Percentiles rank a stretch among this genome's conserved stretches.
phyloP scores from a whole-genome alignment of 2,329 filamentous ascomycete genomes.

The Aspergillus fijiensis region DNA sequence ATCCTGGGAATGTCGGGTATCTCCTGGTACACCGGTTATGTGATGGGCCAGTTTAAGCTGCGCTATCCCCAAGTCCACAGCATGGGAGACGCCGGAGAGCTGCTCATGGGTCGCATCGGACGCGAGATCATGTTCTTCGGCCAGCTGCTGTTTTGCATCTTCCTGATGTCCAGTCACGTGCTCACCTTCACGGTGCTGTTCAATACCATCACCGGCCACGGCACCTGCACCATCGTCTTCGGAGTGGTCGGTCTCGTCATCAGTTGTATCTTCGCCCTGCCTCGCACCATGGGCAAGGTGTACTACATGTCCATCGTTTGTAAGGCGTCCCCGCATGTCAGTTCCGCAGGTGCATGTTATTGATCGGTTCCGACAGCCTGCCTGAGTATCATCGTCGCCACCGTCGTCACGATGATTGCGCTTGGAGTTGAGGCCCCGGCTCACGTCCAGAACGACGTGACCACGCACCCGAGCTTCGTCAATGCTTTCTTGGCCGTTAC shows the following conservation, averaged over 20 bases:
- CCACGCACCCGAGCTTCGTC: conserved; percentile 47
- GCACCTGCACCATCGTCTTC: conserved; percentile 63
- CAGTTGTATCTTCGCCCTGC: conserved; percentile 59
- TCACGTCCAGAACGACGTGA: conserved; percentile 34
- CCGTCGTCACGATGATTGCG: conserved; percentile 65
- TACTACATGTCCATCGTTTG: conserved; percentile 61
- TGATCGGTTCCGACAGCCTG: conserved; percentile 49
- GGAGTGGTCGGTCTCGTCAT: conserved; percentile 58
- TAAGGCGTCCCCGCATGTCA: conserved; percentile 25
- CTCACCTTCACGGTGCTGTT: conserved; percentile 68
- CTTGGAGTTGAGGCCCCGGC: conserved; percentile 55
- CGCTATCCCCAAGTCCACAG: conserved; percentile 60
- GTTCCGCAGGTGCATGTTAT: background rate
- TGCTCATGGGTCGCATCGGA: conserved; percentile 61
- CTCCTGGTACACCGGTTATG: conserved; percentile 59
- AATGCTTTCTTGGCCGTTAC: conserved; percentile 60
- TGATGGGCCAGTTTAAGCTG: conserved; percentile 60
- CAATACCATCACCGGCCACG: conserved; percentile 61
- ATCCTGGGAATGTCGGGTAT: conserved; percentile 55
- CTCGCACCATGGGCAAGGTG: conserved; percentile 62
- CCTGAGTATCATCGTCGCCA: conserved; percentile 56
- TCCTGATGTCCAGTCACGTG: conserved; percentile 68
- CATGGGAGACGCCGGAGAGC: conserved; percentile 65
- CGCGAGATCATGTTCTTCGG: conserved; percentile 62
- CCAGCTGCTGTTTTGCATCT: conserved; percentile 63